phyloP scores from a whole-genome alignment of 208 protist species.

The Leishmania aethiopica region DNA sequence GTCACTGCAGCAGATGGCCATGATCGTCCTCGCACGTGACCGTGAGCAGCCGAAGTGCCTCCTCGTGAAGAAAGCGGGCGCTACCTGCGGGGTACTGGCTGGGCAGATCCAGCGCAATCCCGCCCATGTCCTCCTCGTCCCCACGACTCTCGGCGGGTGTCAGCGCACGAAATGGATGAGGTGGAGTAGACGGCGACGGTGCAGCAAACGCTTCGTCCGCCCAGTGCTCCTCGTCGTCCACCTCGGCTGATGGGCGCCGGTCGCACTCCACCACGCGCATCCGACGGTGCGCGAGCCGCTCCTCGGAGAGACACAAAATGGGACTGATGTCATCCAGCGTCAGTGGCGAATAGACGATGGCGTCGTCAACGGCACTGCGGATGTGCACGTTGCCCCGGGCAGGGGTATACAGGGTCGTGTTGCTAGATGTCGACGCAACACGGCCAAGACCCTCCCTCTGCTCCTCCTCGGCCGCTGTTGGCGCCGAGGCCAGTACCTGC shows the following conservation, averaged over 20 bases:
- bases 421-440: neutral
- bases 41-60: constrained; percentile 5
- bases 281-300: neutral
- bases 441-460: neutral
- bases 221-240: neutral
- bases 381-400: neutral
- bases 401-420: neutral
- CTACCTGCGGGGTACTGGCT: neutral
- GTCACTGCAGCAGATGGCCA: neutral
- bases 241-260: neutral
- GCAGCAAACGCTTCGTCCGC: too few relatives aligned
- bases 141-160: neutral
- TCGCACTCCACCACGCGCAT: neutral
- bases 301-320: constrained; percentile 22
- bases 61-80: neutral
- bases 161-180: neutral
- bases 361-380: constrained; percentile 15
- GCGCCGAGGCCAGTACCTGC: constrained; percentile 1
- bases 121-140: neutral
- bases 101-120: neutral
- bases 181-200: neutral
- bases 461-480: neutral
- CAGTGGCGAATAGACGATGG: constrained; percentile 16
- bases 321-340: constrained; percentile 34
- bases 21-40: constrained; percentile 1